Base-by-base conservation (phyloP, 2,329 filamentous ascomycete species). In the Xylariaceae sp. region DNA sequence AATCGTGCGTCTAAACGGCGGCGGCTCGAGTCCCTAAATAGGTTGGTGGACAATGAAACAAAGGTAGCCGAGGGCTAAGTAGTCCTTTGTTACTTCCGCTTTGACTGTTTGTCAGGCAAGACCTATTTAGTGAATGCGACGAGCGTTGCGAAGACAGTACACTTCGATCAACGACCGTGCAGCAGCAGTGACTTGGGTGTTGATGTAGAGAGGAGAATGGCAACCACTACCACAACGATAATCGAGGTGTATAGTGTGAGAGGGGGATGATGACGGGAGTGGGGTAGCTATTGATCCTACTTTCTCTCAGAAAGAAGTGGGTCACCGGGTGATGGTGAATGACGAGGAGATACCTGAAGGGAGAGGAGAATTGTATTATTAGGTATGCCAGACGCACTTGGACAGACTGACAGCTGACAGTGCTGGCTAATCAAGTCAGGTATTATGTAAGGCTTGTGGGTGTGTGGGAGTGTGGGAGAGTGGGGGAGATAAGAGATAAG, bases 361-460 rank as follows among this genome's bases (percentile, higher is more conserved):
- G 19, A 19, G 17, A 44, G 41, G 9, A 55, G 19, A 40, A 60
- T 49, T 52, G 60, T 60, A 54, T n/a, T n/a, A n/a, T n/a, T n/a
- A n/a, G n/a, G n/a, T n/a, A 58, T 49, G 45, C 65, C 67, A 70
- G 63, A 67, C 64, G 66, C 58, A 61, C 63, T 61, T 64, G 65
- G 56, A 56, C 48, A 65, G 65, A 49, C 64, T 54, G 56, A 51
- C 64, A 66, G 66, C 66, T 67, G 67, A 57, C 63, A 39, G 47
- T 34, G 53, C 58, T 43, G 56, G 50, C 45, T 43, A 47, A 29
- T n/a, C n/a, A n/a, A n/a, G n/a, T n/a, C 37, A 53, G 40, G 23
- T 54, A 61, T 67, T 63, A 64, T 63, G 65, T 67, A 60, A 64
- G 65, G 71, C 60, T 65, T 61, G 62, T 60, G 68, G 69, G 67